Evolutionary conservation across 2,329 filamentous ascomycete genomes (phyloP).

Genomic region (Colletotrichum tofieldiae): DNA sequence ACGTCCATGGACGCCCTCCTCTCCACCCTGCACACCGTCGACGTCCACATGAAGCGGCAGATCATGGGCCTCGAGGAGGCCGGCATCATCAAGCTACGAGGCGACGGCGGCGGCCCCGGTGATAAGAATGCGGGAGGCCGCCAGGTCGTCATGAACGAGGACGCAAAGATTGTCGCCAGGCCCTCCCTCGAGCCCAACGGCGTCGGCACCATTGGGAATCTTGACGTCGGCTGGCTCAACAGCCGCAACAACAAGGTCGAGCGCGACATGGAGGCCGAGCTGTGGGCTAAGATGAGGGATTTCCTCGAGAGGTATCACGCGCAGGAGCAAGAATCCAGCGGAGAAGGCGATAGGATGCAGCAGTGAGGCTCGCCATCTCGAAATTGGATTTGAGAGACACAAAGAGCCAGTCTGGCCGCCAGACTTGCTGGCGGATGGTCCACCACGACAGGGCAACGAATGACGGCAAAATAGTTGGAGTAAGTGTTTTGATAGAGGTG

Average conservation of each 20-base stretch:
- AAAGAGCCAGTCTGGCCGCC: background rate
- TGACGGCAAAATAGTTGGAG: background rate
- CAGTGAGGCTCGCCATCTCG: conserved; percentile 12
- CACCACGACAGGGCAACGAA: background rate
- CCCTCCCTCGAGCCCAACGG: conserved; percentile 69
- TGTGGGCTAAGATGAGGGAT: conserved; percentile 70
- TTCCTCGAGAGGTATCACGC: conserved; percentile 52
- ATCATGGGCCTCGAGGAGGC: conserved; percentile 88
- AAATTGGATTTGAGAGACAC: background rate
- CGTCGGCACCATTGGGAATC: conserved; percentile 68
- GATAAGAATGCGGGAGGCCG: conserved; percentile 37
- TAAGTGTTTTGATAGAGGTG: background rate
- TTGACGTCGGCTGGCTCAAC: conserved; percentile 93
- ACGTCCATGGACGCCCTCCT: conserved; percentile 78
- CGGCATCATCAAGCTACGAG: conserved; percentile 74
- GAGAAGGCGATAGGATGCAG: conserved; percentile 42
- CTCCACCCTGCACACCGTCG: conserved; percentile 79
- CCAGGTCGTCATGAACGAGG: conserved; percentile 46
- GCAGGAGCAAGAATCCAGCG: conserved; percentile 21
- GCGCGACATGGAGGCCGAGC: conserved; percentile 85
- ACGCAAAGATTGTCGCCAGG: conserved; percentile 46
- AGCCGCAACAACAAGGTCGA: conserved; percentile 87
- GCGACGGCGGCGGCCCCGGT: conserved; percentile 44
- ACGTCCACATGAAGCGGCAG: conserved; percentile 81
- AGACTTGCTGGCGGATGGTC: background rate